Evolutionary conservation across 2,329 filamentous ascomycete species (phyloP).

Genomic region (Cladosporium sp.): DNA sequence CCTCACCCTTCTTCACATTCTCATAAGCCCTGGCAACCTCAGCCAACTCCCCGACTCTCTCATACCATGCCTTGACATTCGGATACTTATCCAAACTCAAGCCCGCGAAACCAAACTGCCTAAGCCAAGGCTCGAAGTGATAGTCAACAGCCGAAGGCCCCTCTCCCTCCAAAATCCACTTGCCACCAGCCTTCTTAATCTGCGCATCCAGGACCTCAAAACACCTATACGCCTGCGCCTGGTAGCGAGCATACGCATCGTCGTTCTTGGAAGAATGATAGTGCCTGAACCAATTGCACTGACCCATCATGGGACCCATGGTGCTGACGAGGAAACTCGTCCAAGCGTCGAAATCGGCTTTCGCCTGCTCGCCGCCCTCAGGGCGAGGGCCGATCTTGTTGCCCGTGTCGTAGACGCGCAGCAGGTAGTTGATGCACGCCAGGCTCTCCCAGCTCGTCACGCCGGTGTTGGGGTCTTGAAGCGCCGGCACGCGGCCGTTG

Average conservation of each 20-base stretch:
- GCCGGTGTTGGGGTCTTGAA: conserved; percentile 44
- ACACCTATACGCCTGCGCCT: conserved; percentile 39
- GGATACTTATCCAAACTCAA: conserved; percentile 35
- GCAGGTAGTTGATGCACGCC: conserved; percentile 48
- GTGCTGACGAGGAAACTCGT: conserved; percentile 41
- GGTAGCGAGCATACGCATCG: conserved; percentile 38
- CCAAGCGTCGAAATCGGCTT: conserved; percentile 46
- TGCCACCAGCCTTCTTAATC: conserved; percentile 35
- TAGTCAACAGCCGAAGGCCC: conserved; percentile 18
- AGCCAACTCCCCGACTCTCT: conserved; percentile 26
- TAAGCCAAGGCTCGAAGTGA: conserved; percentile 9
- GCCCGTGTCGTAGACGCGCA: conserved; percentile 38
- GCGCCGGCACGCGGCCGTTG: conserved; percentile 41
- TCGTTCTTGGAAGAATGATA: conserved; percentile 39
- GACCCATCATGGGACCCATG: conserved; percentile 39
- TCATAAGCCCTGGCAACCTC: conserved; percentile 27
- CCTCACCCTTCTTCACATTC: conserved; percentile 23
- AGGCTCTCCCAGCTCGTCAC: conserved; percentile 49
- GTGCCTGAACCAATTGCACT: conserved; percentile 40
- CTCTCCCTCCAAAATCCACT: conserved; percentile 36
- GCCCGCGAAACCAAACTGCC: conserved; percentile 32
- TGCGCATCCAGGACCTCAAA: conserved; percentile 41
- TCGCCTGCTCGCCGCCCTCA: conserved; percentile 33
- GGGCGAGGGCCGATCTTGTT: conserved; percentile 27
- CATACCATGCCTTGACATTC: conserved; percentile 25